phyloP scores from a whole-genome alignment of 2,329 filamentous ascomycete species.

The Didymella lethalis region DNA sequence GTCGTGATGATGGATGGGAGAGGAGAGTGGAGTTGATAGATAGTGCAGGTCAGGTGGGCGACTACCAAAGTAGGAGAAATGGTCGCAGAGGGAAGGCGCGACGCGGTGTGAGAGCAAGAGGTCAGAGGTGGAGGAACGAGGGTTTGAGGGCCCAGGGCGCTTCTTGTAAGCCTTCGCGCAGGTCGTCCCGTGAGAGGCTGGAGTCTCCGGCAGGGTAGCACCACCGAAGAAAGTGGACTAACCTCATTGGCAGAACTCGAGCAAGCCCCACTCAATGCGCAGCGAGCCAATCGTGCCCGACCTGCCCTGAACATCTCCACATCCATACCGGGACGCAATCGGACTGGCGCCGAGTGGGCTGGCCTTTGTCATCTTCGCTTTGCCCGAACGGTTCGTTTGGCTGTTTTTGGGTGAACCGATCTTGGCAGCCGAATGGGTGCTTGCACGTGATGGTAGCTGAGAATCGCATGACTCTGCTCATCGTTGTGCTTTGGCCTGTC shows the following conservation, averaged over 20 bases:
- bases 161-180: constrained; percentile 47
- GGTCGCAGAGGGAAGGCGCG: constrained; percentile 28
- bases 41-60: constrained; percentile 16
- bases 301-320: constrained; percentile 5
- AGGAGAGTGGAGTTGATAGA: constrained; percentile 17
- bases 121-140: constrained; percentile 48
- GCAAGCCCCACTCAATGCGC: not conserved
- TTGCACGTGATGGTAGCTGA: not conserved
- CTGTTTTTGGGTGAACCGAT: not conserved
- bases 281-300: not conserved
- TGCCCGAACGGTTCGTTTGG: constrained; percentile 4
- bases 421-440: not conserved
- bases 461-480: no score
- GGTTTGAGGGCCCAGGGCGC: constrained; percentile 42
- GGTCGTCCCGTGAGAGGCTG: constrained; percentile 47
- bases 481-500: no score
- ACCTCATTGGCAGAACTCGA: constrained; percentile 8
- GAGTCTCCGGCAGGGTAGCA: constrained; percentile 18
- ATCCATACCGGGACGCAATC: constrained; percentile 26
- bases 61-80: constrained; percentile 17
- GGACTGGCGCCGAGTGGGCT: not conserved
- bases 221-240: not conserved
- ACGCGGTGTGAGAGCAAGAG: constrained; percentile 37
- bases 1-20: constrained; percentile 18
- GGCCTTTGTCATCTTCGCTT: not conserved